phyloP scores from a whole-genome alignment of 805 yeast species.

The Blastobotrys chiropterorum region DNA sequence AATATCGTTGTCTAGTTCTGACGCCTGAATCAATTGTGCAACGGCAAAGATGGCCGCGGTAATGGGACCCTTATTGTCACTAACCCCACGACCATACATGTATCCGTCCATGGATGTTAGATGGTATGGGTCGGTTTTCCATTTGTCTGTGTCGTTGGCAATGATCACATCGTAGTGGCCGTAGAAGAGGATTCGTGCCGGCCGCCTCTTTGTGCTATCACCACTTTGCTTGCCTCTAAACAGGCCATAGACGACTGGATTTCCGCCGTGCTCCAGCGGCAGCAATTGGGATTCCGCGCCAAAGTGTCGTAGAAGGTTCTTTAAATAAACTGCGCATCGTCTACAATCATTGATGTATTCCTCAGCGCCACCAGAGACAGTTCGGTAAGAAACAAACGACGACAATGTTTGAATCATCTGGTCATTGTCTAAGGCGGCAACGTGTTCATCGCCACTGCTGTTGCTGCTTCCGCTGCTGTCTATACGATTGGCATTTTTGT shows the following conservation, averaged over 20 bases:
- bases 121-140: conserved; percentile 77
- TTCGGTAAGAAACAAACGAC: conserved; percentile 59
- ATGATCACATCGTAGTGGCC: conserved; percentile 96
- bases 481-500: background rate
- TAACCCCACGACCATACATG: conserved; percentile 84
- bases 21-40: conserved; percentile 54
- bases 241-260: conserved; percentile 77
- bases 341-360: conserved; percentile 70
- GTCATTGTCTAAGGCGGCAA: conserved; percentile 44
- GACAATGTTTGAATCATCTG: conserved; percentile 56
- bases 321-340: conserved; percentile 73
- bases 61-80: conserved; percentile 93
- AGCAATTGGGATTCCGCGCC: conserved; percentile 64
- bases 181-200: conserved; percentile 63
- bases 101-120: conserved; percentile 78
- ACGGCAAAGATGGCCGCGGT: conserved; percentile 83
- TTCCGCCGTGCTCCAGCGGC: conserved; percentile 63
- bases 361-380: conserved; percentile 73
- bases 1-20: conserved; percentile 60
- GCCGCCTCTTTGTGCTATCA: background rate
- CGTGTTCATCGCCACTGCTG: conserved; percentile 3
- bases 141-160: conserved; percentile 53
- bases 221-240: conserved; percentile 40
- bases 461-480: background rate
- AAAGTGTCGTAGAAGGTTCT: conserved; percentile 51